Evolutionary conservation across 495 filamentous ascomycete species (phyloP).

Genomic region (Astrocystis sublimbata): DNA sequence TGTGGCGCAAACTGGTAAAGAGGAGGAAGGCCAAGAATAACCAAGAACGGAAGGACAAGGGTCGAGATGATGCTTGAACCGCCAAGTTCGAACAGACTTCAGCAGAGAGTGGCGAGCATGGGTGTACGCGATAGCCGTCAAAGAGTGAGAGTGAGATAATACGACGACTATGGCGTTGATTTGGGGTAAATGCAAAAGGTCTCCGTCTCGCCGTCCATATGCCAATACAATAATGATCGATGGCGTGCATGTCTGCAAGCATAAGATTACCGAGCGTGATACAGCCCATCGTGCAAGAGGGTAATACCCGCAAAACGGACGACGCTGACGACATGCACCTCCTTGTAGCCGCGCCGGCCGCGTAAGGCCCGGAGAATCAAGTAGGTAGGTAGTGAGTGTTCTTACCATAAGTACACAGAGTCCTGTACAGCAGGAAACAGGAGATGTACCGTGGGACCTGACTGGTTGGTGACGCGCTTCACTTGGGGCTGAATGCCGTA

Average conservation of each 20-base stretch:
- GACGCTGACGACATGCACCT: background rate
- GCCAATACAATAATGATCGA: conserved; percentile 4
- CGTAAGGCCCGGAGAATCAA: conserved; percentile 12
- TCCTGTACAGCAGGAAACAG: background rate
- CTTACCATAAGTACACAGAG: background rate
- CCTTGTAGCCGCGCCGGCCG: conserved; percentile 16
- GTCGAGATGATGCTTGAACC: background rate
- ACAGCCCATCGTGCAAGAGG: background rate
- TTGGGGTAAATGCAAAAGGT: background rate
- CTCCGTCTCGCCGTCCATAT: background rate
- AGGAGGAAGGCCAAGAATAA: conserved; percentile 3
- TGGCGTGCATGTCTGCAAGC: conserved; percentile 5
- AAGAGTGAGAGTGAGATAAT: conserved; percentile 8
- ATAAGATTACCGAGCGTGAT: conserved; percentile 15
- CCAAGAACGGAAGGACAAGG: conserved; percentile 11
- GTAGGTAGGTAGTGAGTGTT: too few species aligned
- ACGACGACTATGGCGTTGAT: conserved; percentile 11
- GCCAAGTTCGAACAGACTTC: conserved; percentile 6
- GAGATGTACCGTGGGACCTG: background rate
- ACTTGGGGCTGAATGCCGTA: background rate
- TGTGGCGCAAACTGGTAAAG: conserved; percentile 13
- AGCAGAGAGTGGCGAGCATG: background rate
- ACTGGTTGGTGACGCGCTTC: conserved; percentile 14
- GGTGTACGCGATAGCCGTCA: conserved; percentile 2
- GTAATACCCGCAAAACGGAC: background rate